Conservation (phyloP, 257 asterid genomes). For the Jacaranda copaia region DNA sequence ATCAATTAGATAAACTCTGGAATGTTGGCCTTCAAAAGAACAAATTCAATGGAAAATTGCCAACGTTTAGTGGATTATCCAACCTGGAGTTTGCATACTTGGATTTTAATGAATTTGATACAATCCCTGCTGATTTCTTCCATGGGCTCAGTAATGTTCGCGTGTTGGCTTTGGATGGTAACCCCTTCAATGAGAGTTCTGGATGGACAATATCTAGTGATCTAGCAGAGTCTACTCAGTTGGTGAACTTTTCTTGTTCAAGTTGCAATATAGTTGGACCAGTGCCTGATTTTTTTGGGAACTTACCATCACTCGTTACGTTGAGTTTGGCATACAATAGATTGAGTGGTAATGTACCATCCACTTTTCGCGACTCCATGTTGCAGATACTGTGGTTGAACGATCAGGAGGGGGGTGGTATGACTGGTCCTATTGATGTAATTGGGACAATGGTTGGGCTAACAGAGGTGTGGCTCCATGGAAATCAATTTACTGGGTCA, state of each 20-base stretch:
- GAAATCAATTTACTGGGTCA: slow-evolving; percentile 68
- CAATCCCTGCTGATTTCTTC: slow-evolving; percentile 77
- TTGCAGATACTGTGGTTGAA: slow-evolving; percentile 80
- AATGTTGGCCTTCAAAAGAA: slow-evolving; percentile 83
- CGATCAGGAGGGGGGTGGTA: slow-evolving; percentile 65
- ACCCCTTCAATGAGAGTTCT: slow-evolving; percentile 63
- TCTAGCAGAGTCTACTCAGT: slow-evolving; percentile 61
- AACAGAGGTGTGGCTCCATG: slow-evolving; percentile 68
- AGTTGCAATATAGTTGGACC: slow-evolving; percentile 70
- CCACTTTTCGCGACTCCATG: slow-evolving; percentile 59
- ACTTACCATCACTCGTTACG: slow-evolving; percentile 57
- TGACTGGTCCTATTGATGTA: slow-evolving; percentile 64
- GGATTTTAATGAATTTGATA: slow-evolving; percentile 66
- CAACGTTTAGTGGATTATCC: slow-evolving; percentile 74
- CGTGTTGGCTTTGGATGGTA: slow-evolving; percentile 74
- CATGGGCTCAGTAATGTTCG: slow-evolving; percentile 58
- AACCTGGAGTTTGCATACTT: slow-evolving; percentile 64
- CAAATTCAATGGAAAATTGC: slow-evolving; percentile 63
- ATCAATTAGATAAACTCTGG: slow-evolving; percentile 58
- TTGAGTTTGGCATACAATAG: slow-evolving; percentile 63
- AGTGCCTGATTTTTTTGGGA: slow-evolving; percentile 75
- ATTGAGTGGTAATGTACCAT: slow-evolving; percentile 60
- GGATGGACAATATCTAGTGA: slow-evolving; percentile 78
- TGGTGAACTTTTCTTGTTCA: slow-evolving; percentile 77
- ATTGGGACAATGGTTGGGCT: slow-evolving; percentile 66